phyloP scores from a whole-genome alignment of 805 yeast species.

The Candida mattraensis region DNA sequence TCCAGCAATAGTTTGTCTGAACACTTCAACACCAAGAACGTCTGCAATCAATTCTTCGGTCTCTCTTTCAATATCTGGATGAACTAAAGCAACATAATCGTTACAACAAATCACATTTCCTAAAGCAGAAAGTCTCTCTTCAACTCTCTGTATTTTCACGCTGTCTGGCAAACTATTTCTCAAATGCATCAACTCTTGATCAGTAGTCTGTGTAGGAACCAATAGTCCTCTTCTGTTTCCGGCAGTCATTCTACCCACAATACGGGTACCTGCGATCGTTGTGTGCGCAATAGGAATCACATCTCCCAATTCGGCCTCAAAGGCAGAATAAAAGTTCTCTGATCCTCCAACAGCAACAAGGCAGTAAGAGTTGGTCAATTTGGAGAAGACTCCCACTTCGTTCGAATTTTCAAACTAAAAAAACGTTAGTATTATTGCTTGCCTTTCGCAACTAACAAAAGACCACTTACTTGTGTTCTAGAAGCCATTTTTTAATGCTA shows the following conservation, averaged over 20 bases:
- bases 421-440: too few species aligned
- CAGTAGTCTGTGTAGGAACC: conserved; percentile 97
- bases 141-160: conserved; percentile 96
- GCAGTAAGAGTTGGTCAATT: conserved; percentile 93
- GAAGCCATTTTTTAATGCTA: conserved; percentile 48
- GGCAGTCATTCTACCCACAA: conserved; percentile 96
- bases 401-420: conserved; percentile 72
- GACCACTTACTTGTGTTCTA: conserved; percentile 57
- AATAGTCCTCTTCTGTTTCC: conserved; percentile 97
- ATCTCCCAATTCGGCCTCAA: conserved; percentile 97
- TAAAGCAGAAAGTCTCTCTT: conserved; percentile 93
- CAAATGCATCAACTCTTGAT: conserved; percentile 95
- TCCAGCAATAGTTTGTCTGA: conserved; percentile 98
- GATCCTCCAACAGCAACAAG: conserved; percentile 97
- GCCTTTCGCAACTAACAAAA: too few species aligned
- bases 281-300: conserved; percentile 95
- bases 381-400: conserved; percentile 93
- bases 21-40: conserved; percentile 97
- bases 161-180: conserved; percentile 95
- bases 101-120: conserved; percentile 99
- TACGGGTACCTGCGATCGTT: conserved; percentile 97
- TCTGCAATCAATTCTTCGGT: conserved; percentile 98
- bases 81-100: conserved; percentile 98
- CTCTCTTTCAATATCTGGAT: conserved; percentile 98
- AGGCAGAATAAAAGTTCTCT: conserved; percentile 79